Percentiles rank a stretch among this genome's conserved stretches.
Conservation (phyloP, 1,284 basidiomycete genomes). For the Chiua sp. region DNA sequence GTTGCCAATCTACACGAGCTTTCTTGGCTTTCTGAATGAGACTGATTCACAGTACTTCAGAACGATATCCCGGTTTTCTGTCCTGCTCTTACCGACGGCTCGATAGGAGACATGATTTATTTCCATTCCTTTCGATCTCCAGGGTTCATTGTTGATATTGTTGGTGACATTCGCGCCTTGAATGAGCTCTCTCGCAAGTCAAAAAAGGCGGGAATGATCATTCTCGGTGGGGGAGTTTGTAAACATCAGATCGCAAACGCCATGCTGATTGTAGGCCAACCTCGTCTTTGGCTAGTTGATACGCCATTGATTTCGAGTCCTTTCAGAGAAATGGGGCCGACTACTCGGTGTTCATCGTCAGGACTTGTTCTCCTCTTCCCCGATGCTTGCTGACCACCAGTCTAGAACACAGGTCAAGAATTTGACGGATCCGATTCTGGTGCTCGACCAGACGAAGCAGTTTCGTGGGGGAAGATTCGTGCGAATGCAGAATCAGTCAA, state of each 20-base stretch:
- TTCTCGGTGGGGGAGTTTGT: conserved; percentile 98
- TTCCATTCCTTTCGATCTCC: conserved; percentile 96
- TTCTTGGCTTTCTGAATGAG: conserved; percentile 11
- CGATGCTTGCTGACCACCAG: conserved; percentile 9
- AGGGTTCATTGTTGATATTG: conserved; percentile 92
- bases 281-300: conserved; percentile 1
- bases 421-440: conserved; percentile 99
- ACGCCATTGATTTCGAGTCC: conserved; percentile 11
- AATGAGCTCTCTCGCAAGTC: conserved; percentile 93
- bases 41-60: conserved; percentile 52
- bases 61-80: conserved; percentile 99
- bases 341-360: conserved; percentile 93
- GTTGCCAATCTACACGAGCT: conserved; percentile 20
- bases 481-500: conserved; percentile 92
- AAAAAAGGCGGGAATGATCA: conserved; percentile 97
- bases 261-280: conserved; percentile 88
- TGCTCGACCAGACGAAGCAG: conserved; percentile 95
- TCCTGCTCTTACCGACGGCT: conserved; percentile 97
- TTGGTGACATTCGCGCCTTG: conserved; percentile 90
- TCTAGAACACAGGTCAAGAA: conserved; percentile 96
- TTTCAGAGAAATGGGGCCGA: conserved; percentile 95
- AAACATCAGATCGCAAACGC: conserved; percentile 99
- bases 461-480: conserved; percentile 99
- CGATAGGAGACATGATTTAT: conserved; percentile 99
- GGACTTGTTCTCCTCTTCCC: conserved; percentile 26